These are phyloP conservation scores for Beauveria bassiana DNA, from an alignment of 2,329 filamentous ascomycete species.

Conservation along the genomic window DNA sequence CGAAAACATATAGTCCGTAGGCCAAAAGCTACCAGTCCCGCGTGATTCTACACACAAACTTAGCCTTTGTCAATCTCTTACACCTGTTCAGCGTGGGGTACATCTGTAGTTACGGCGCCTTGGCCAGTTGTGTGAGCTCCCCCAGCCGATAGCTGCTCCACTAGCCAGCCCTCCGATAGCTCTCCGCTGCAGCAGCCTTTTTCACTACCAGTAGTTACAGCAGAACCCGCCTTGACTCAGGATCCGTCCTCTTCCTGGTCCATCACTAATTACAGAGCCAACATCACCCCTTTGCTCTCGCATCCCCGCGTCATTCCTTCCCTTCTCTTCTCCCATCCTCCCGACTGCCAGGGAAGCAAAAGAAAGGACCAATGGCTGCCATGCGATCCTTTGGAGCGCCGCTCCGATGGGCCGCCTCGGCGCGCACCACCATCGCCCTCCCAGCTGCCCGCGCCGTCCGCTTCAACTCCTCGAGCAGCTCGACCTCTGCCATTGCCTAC, in stretches of 20 bases:
- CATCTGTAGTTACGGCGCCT: background rate
- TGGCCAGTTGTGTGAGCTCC: background rate
- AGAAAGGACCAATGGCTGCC: conserved; percentile 33
- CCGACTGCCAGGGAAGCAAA: background rate
- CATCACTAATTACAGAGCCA: background rate
- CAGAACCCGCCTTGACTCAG: conserved; percentile 1
- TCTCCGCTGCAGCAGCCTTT: conserved; percentile 4
- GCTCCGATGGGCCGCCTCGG: conserved; percentile 27
- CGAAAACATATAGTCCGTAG: too few relatives aligned
- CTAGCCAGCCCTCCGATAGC: conserved; percentile 9
- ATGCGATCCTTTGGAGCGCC: conserved; percentile 35
- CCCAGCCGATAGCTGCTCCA: conserved; percentile 4
- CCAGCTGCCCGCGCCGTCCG: conserved; percentile 24
- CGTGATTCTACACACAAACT: too few relatives aligned
- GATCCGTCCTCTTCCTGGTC: background rate
- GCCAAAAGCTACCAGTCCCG: too few relatives aligned
- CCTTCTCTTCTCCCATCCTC: background rate
- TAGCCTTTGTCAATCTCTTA: too few relatives aligned
- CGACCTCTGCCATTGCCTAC: conserved; percentile 91
- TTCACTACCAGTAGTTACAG: background rate
- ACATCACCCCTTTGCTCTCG: background rate
- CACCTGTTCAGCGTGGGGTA: background rate
- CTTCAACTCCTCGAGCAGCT: conserved; percentile 41
- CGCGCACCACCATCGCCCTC: conserved; percentile 18
- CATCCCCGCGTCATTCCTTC: background rate